A percentile compares a stretch with the other conserved stretches of the same genome.
Conservation (phyloP, 2,329 filamentous ascomycete genomes). For the Xylariaceae sp. region DNA sequence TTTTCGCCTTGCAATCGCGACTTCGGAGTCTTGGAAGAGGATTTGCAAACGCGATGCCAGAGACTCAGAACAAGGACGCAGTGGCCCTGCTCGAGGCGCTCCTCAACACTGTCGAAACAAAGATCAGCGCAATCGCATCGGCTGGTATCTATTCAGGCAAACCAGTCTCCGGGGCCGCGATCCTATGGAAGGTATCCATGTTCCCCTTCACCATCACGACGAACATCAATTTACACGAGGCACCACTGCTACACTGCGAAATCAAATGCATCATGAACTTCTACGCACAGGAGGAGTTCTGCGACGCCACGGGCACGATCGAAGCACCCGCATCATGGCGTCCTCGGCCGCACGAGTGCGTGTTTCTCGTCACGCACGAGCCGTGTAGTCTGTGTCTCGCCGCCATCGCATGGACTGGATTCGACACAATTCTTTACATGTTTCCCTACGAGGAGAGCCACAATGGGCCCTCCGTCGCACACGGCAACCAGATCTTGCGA, state of each 20-base stretch:
- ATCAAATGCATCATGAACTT: conserved; percentile 57
- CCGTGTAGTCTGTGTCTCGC: conserved; percentile 54
- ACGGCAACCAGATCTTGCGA: conserved; percentile 54
- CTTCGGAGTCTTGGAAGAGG: no score
- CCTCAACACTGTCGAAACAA: conserved; percentile 39
- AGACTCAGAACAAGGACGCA: conserved; percentile 25
- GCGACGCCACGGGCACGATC: conserved; percentile 7
- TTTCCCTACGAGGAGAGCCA: conserved; percentile 56
- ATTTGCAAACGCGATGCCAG: conserved; percentile 12
- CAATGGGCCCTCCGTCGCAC: conserved; percentile 50
- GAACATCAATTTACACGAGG: conserved; percentile 48
- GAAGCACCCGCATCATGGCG: conserved; percentile 23
- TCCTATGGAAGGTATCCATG: conserved; percentile 41
- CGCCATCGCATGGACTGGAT: conserved; percentile 54
- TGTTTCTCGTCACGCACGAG: conserved; percentile 56
- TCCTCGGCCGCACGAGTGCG: conserved; percentile 42
- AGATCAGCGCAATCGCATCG: conserved; percentile 48
- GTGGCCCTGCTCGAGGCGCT: conserved; percentile 36
- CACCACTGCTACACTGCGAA: conserved; percentile 54
- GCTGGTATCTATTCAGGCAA: conserved; percentile 46
- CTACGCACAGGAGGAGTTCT: conserved; percentile 37
- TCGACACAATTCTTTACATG: conserved; percentile 52
- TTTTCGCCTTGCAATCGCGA: no score
- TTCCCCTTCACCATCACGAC: conserved; percentile 45
- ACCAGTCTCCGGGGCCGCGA: conserved; percentile 54